Evolutionary conservation across 2,329 filamentous ascomycete species (phyloP).

Genomic region (Xylaria sp.): DNA sequence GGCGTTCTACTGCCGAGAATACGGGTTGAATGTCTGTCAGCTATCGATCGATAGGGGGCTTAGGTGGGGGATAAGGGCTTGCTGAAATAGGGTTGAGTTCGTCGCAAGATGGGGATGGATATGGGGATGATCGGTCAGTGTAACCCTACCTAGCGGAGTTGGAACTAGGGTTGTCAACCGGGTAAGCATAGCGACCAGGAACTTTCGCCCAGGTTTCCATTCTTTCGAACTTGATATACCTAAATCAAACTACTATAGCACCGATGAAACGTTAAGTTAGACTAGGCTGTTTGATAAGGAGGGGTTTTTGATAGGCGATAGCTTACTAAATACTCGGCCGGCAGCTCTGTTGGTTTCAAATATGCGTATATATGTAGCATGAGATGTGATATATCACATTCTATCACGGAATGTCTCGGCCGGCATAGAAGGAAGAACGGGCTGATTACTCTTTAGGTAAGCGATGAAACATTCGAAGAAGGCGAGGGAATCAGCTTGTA

Average conservation of each 20-base stretch:
- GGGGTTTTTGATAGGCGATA: not conserved
- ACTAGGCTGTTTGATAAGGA: not conserved
- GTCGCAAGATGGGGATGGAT: conserved; percentile 1
- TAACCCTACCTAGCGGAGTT: conserved; percentile 1
- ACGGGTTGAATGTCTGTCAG: not conserved
- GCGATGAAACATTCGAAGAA: not conserved
- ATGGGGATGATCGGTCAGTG: not conserved
- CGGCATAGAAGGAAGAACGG: not conserved
- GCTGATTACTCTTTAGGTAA: conserved; percentile 1
- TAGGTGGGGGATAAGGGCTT: not conserved
- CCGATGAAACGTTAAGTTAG: conserved; percentile 2
- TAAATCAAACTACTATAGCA: not conserved
- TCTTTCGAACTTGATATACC: not conserved
- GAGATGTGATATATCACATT: not conserved
- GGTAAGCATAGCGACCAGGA: not conserved
- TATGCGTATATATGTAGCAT: not conserved
- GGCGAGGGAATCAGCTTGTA: not conserved
- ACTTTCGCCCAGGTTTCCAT: not conserved
- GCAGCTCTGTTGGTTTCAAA: not conserved
- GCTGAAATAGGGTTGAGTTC: not conserved
- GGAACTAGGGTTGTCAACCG: conserved; percentile 1
- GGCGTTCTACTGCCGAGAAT: not conserved
- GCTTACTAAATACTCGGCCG: conserved; percentile 4
- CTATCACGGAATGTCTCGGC: not conserved
- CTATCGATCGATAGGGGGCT: not conserved